These are phyloP conservation scores for Sarocladium kiliense DNA, from an alignment of 2,329 filamentous ascomycete genomes.

Conservation along the genomic window DNA sequence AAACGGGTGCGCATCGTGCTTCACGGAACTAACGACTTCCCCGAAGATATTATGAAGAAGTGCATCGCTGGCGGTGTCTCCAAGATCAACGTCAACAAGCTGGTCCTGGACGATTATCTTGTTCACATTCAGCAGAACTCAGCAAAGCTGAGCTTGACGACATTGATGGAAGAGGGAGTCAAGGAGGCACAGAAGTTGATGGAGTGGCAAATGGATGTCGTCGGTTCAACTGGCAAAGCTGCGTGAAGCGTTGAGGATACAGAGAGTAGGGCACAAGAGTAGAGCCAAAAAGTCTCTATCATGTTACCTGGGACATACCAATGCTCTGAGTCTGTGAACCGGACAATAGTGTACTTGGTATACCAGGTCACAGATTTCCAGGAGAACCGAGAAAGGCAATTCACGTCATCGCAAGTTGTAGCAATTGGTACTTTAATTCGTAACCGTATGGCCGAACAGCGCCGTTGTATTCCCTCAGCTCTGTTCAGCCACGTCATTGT, in stretches of 20 bases:
- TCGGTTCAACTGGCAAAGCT: conserved; percentile 38
- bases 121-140: conserved; percentile 32
- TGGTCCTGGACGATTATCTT: conserved; percentile 41
- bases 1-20: conserved; percentile 40
- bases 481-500: conserved; percentile 11
- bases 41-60: conserved; percentile 39
- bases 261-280: too few species aligned
- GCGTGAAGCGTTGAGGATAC: too few species aligned
- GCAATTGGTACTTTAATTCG: too few species aligned
- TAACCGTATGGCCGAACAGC: too few species aligned
- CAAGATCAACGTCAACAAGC: conserved; percentile 55
- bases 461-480: neutral
- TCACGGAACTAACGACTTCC: conserved; percentile 53
- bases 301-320: too few species aligned
- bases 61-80: conserved; percentile 48
- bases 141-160: conserved; percentile 26
- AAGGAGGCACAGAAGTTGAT: conserved; percentile 33
- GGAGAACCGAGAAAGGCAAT: too few species aligned
- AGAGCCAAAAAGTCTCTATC: too few species aligned
- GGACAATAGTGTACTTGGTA: too few species aligned
- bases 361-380: too few species aligned
- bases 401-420: too few species aligned
- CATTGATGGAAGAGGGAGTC: conserved; percentile 40
- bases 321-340: too few species aligned
- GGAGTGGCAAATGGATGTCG: conserved; percentile 44